Percentiles rank a stretch among this genome's conserved stretches.
phyloP scores from a whole-genome alignment of 192 early-diverging fungal species.

The Radiomyces spectabilis region DNA sequence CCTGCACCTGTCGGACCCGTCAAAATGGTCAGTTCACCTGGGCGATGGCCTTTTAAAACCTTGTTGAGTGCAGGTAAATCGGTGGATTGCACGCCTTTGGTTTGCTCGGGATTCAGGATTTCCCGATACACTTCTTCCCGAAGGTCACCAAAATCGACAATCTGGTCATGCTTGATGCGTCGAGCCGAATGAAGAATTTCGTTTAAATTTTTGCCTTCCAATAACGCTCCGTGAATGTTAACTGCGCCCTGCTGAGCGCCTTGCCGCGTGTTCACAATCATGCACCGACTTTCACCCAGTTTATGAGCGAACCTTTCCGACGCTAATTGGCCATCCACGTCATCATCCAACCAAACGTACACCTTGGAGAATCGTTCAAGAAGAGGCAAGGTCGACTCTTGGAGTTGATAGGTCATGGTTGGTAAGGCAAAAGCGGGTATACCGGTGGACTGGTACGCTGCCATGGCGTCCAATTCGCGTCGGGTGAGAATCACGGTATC shows the following conservation, averaged over 20 bases:
- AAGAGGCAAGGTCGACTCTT: slow-evolving; percentile 45
- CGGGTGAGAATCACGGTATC: slow-evolving; percentile 48
- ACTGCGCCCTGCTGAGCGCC: slow-evolving; percentile 37
- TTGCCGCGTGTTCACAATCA: slow-evolving; percentile 40
- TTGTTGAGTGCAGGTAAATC: slow-evolving; percentile 57
- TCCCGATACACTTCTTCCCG: slow-evolving; percentile 58
- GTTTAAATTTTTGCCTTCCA: slow-evolving; percentile 26
- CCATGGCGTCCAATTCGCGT: slow-evolving; percentile 60
- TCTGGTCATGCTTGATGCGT: slow-evolving; percentile 56
- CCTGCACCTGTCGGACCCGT: slow-evolving; percentile 65
- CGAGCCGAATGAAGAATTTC: slow-evolving; percentile 35
- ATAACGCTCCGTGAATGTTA: slow-evolving; percentile 47
- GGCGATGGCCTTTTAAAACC: slow-evolving; percentile 59
- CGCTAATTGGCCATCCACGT: slow-evolving; percentile 51
- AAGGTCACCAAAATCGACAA: slow-evolving; percentile 52
- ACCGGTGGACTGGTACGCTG: slow-evolving; percentile 56
- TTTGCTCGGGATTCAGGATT: slow-evolving; percentile 55
- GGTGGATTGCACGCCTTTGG: slow-evolving; percentile 49
- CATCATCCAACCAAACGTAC: slow-evolving; percentile 65
- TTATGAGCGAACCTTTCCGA: slow-evolving; percentile 54
- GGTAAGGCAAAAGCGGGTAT: slow-evolving; percentile 55
- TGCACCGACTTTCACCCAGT: slow-evolving; percentile 54
- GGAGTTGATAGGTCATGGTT: slow-evolving; percentile 45
- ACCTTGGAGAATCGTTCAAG: slow-evolving; percentile 57
- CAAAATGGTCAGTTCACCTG: slow-evolving; percentile 61